Percentiles rank a stretch among this genome's conserved stretches.
Conservation (phyloP, 805 yeast genomes). For the Yarrowia osloensis region DNA sequence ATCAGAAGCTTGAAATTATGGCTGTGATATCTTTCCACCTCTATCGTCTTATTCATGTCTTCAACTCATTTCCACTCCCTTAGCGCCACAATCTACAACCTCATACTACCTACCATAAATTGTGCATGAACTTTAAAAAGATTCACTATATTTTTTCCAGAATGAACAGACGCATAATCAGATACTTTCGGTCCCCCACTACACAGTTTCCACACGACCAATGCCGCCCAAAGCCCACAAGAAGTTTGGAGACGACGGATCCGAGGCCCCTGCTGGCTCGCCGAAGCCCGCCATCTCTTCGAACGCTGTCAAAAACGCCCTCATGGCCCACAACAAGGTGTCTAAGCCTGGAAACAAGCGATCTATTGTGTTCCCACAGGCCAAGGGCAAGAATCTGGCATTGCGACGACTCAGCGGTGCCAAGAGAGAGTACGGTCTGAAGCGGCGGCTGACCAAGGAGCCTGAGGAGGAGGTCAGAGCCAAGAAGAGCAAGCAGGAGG, state of each 20-base stretch:
- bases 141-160: constrained; percentile 5
- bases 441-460: constrained; percentile 15
- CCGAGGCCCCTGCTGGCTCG: neutral
- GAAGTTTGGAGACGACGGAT: constrained; percentile 35
- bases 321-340: neutral
- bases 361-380: constrained; percentile 17
- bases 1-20: neutral
- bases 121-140: constrained; percentile 10
- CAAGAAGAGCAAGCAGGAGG: neutral
- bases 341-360: constrained; percentile 7
- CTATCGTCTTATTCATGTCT: too few species aligned
- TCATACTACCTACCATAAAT: neutral
- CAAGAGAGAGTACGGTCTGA: constrained; percentile 15
- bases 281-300: constrained; percentile 9
- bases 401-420: constrained; percentile 12
- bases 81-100: neutral
- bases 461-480: neutral
- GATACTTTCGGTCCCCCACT: neutral
- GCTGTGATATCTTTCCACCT: too few species aligned
- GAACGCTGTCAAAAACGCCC: constrained; percentile 1
- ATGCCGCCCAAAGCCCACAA: constrained; percentile 38
- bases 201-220: neutral
- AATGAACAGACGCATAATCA: neutral
- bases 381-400: constrained; percentile 6
- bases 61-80: neutral